A percentile compares a stretch with the other conserved stretches of the same genome.
Evolutionary conservation across 2,329 filamentous ascomycete genomes (phyloP).

Genomic region (Verticillium longisporum): DNA sequence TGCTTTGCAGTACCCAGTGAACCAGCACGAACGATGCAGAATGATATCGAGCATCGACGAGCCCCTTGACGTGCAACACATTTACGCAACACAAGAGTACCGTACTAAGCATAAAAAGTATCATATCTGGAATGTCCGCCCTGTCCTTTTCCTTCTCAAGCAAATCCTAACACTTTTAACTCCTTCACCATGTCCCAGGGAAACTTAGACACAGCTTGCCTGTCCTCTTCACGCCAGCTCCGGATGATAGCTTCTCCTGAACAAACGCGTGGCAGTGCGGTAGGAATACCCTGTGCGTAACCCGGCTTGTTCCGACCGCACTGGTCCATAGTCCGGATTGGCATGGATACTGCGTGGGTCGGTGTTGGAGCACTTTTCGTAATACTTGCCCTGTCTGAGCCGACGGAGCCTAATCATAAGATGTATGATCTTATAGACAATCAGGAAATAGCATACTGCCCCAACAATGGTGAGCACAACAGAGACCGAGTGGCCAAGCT

Average conservation of each 20-base stretch:
- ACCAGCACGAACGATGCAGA: no score
- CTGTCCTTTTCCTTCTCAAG: no score
- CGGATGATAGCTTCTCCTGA: neutral
- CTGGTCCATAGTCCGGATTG: neutral
- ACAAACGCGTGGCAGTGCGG: neutral
- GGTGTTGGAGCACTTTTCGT: neutral
- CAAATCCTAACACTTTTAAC: no score
- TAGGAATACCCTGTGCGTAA: neutral
- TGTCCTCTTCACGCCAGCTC: neutral
- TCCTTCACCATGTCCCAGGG: no score
- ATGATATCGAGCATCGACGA: no score
- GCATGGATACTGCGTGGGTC: neutral
- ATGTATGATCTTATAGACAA: neutral
- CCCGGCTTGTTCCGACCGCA: neutral
- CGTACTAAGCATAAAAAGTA: no score
- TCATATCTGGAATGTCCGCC: no score
- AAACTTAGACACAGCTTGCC: no score
- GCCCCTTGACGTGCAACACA: no score
- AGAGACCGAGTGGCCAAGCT: neutral
- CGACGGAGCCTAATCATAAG: neutral
- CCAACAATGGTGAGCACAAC: neutral
- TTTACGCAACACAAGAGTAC: no score
- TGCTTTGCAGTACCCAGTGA: no score
- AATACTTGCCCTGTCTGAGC: neutral
- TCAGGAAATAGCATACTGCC: neutral